A percentile compares a stretch with the other conserved stretches of the same genome.
These are phyloP conservation scores for Fusarium algeriense DNA, from an alignment of 2,329 filamentous ascomycete species.

Conservation along the genomic window DNA sequence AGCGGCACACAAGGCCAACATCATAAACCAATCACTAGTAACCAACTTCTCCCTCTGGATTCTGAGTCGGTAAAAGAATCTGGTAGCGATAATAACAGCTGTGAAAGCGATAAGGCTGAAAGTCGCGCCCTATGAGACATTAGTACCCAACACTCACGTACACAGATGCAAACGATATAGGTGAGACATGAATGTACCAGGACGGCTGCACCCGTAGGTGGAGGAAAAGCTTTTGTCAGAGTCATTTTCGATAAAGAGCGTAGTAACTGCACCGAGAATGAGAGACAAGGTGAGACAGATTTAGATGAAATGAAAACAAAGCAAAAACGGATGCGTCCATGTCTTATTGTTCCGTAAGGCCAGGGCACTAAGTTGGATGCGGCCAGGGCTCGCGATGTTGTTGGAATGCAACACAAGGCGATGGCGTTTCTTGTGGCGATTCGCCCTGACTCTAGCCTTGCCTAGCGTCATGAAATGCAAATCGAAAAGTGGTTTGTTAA, in stretches of 20 bases:
- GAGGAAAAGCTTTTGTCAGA: slow-evolving; percentile 26
- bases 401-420: slow-evolving; percentile 19
- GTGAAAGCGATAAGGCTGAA: slow-evolving; percentile 19
- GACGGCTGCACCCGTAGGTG: slow-evolving; percentile 18
- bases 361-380: slow-evolving; percentile 23
- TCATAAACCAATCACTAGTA: slow-evolving; percentile 29
- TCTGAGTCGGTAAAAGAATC: slow-evolving; percentile 24
- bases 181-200: slow-evolving; percentile 16
- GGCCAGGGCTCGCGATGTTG: not conserved
- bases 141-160: not conserved
- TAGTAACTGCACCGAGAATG: slow-evolving; percentile 5
- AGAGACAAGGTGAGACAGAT: slow-evolving; percentile 21
- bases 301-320: not conserved
- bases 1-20: slow-evolving; percentile 19
- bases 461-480: slow-evolving; percentile 8
- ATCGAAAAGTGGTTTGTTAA: not conserved
- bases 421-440: slow-evolving; percentile 12
- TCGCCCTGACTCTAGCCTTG: slow-evolving; percentile 16
- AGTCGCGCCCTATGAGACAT: slow-evolving; percentile 5
- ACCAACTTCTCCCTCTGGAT: slow-evolving; percentile 20
- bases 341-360: slow-evolving; percentile 17
- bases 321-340: slow-evolving; percentile 13
- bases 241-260: slow-evolving; percentile 23
- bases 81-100: slow-evolving; percentile 7
- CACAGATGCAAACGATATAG: not conserved